Evolutionary conservation across 495 filamentous ascomycete species (phyloP).

Genomic region (Halenospora varia): DNA sequence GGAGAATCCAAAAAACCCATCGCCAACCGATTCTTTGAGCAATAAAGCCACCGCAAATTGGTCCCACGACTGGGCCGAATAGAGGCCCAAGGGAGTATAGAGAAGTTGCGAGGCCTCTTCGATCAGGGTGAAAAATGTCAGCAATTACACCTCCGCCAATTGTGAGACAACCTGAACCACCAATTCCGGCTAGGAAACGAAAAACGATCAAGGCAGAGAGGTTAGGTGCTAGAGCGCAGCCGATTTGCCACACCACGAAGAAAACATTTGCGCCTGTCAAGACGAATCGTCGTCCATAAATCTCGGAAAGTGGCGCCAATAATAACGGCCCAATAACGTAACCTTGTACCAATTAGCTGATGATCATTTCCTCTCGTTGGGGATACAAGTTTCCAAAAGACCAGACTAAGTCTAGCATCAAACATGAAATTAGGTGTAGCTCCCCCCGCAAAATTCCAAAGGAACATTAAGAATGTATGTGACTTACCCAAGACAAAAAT

Average conservation of each 20-base stretch:
- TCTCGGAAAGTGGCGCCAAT: constrained; percentile 68
- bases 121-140: constrained; percentile 52
- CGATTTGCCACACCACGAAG: constrained; percentile 67
- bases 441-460: too few relatives aligned
- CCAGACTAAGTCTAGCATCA: too few relatives aligned
- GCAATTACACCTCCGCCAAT: constrained; percentile 56
- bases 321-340: constrained; percentile 61
- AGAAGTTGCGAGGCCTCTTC: constrained; percentile 55
- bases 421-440: too few relatives aligned
- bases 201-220: constrained; percentile 57
- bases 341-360: too few relatives aligned
- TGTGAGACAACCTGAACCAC: constrained; percentile 50
- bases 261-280: constrained; percentile 59
- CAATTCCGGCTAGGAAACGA: constrained; percentile 60
- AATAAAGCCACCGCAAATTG: constrained; percentile 51
- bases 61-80: constrained; percentile 47
- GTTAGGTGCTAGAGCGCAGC: constrained; percentile 61
- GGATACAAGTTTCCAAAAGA: too few relatives aligned
- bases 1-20: constrained; percentile 59
- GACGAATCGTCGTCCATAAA: constrained; percentile 64
- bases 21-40: constrained; percentile 51
- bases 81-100: constrained; percentile 46
- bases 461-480: too few relatives aligned
- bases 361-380: too few relatives aligned
- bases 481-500: constrained; percentile 57